phyloP scores from a whole-genome alignment of 108 stramenopile genomes.

The Fistulifera pelliculosa region DNA sequence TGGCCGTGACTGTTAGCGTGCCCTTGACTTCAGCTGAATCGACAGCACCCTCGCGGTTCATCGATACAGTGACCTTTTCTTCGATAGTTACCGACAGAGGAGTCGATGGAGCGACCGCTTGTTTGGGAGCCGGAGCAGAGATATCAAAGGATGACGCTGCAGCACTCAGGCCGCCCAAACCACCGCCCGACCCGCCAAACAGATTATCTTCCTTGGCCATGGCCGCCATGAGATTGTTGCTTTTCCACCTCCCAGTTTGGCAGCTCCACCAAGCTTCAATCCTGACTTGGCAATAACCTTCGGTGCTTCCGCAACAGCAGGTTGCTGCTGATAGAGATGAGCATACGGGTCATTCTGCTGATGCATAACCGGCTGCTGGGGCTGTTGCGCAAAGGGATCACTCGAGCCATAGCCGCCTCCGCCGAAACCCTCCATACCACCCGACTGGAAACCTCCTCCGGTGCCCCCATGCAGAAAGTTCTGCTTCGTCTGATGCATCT shows the following conservation, averaged over 20 bases:
- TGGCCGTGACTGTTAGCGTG: conserved; percentile 92
- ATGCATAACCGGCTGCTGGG: conserved; percentile 14
- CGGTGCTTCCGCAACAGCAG: conserved; percentile 29
- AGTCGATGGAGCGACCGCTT: conserved; percentile 65
- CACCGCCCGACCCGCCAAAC: conserved; percentile 27
- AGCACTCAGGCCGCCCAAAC: conserved; percentile 34
- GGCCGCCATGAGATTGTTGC: conserved; percentile 84
- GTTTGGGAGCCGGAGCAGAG: conserved; percentile 34
- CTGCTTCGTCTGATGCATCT: conserved; percentile 68
- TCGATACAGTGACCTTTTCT: conserved; percentile 82
- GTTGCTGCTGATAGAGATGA: conserved; percentile 1
- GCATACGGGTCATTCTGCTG: conserved; percentile 9
- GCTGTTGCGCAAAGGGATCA: conserved; percentile 16
- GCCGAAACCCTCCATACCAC: conserved; percentile 64
- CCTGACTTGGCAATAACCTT: conserved; percentile 83
- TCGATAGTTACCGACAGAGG: conserved; percentile 85
- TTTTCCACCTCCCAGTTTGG: conserved; percentile 30
- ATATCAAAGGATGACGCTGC: conserved; percentile 36
- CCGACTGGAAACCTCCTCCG: conserved; percentile 25
- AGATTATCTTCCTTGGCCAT: conserved; percentile 96
- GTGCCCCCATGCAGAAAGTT: conserved; percentile 56
- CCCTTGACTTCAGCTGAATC: conserved; percentile 94
- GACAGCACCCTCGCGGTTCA: conserved; percentile 92
- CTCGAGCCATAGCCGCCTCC: conserved; percentile 44
- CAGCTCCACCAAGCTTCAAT: conserved; percentile 87